Evolutionary conservation across 129 eudicot species (phyloP), one percentile per base, ranked within the genome.

Genomic region (Dittrichia graveolens): DNA sequence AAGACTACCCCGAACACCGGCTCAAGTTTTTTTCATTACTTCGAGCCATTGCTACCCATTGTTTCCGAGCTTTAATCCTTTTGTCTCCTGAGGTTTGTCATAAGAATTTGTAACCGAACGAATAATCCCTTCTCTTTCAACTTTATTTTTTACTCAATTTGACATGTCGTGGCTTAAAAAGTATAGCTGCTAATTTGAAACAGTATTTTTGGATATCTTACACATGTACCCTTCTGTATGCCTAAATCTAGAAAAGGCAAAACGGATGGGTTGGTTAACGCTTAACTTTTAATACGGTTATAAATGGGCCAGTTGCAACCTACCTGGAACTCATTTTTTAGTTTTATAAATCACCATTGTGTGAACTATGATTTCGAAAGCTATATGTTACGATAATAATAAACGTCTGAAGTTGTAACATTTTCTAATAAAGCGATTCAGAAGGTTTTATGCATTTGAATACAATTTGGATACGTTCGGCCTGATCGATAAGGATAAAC

Each of bases 1-100:
- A 95, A 80, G 99, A 95, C 79, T 95, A 95, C 85, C 99, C 99
- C 4, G 99, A 95, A 84, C 97, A 95, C 68, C 89, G 99, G 61
- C 92, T 95, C 73, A 95, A 95, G 88, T 95, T 95, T 75, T 95
- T 95, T 57, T 95, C 99, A 16, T 77, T 95, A 64, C 88, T 95
- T 58, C 91, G 88, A 53, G 99, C 99, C 54, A 95, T 95, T 67
- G 97, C 99, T 41, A 80, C 96, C 0, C 85, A 90, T 76, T 95
- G 99, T 88, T 95, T 95, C 77, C 88, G 88, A 62, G 96, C 99
- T 60, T 78, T 95, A 82, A 91, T 95, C 65, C 86, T 79, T 31
- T 79, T 95, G 77, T 88, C 97, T 19, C 86, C 89, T 6, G 91
- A 95, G 99, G 99, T 95, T 61, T 63, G 83, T 77, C 41, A 67